Percentiles rank a stretch among this genome's conserved stretches.
Evolutionary conservation across 164 flowering plant genomes (phyloP).

Genomic region (Vitis labrusca): DNA sequence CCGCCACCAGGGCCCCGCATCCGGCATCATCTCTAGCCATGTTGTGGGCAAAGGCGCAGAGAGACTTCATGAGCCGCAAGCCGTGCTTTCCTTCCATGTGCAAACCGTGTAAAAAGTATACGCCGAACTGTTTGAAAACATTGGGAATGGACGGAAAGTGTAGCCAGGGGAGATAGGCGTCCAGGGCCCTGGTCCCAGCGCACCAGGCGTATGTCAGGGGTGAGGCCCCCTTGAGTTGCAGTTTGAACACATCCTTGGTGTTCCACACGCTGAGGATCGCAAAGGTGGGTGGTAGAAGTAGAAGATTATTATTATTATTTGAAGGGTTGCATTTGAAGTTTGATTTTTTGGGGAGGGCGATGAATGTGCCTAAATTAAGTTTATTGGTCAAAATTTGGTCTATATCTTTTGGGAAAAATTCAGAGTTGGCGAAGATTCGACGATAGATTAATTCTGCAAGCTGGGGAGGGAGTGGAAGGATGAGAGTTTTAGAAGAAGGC

Average conservation of each 20-base stretch:
- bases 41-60: slow-evolving; percentile 65
- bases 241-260: slow-evolving; percentile 57
- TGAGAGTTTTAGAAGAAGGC: too few species aligned
- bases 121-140: slow-evolving; percentile 61
- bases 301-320: neutral
- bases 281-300: slow-evolving; percentile 37
- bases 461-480: slow-evolving; percentile 12
- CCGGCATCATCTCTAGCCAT: slow-evolving; percentile 53
- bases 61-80: slow-evolving; percentile 41
- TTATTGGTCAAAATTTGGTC: slow-evolving; percentile 39
- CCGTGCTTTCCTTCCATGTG: slow-evolving; percentile 64
- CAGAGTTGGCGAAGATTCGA: slow-evolving; percentile 45
- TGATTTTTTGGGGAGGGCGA: slow-evolving; percentile 51
- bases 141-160: slow-evolving; percentile 69
- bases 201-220: slow-evolving; percentile 42
- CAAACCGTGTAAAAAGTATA: slow-evolving; percentile 60
- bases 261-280: slow-evolving; percentile 78
- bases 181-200: slow-evolving; percentile 46
- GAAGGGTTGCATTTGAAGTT: slow-evolving; percentile 39
- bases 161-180: slow-evolving; percentile 59
- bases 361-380: slow-evolving; percentile 71
- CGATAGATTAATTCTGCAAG: slow-evolving; percentile 47
- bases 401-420: slow-evolving; percentile 71
- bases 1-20: slow-evolving; percentile 64
- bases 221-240: slow-evolving; percentile 64